These are phyloP conservation scores for Hypoxylon fuscum DNA, from an alignment of 495 filamentous ascomycete species.

Conservation along the genomic window DNA sequence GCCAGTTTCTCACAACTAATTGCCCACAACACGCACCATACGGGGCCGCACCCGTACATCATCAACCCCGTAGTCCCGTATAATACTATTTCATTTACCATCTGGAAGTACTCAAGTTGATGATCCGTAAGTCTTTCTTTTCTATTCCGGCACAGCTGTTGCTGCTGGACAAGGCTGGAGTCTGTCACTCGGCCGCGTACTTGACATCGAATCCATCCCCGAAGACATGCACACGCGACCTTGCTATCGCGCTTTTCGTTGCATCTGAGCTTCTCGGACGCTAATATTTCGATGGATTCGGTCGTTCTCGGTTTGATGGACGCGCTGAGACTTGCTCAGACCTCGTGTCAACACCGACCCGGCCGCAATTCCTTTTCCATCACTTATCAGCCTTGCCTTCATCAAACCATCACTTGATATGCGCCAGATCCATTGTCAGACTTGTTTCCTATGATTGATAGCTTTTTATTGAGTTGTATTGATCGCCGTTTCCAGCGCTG, in stretches of 20 bases:
- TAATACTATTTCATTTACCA: constrained; percentile 26
- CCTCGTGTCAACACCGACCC: constrained; percentile 34
- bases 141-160: constrained; percentile 25
- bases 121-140: constrained; percentile 45
- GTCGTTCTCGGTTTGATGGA: constrained; percentile 40
- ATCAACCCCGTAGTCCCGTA: constrained; percentile 31
- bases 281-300: constrained; percentile 46
- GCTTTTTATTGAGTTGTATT: constrained; percentile 41
- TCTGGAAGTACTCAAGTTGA: constrained; percentile 38
- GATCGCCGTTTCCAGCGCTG: constrained; percentile 51
- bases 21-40: constrained; percentile 46
- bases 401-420: constrained; percentile 55
- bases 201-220: constrained; percentile 55
- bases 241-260: constrained; percentile 40
- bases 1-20: constrained; percentile 45
- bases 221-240: constrained; percentile 52
- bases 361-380: constrained; percentile 52
- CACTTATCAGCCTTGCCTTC: constrained; percentile 54
- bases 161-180: constrained; percentile 44
- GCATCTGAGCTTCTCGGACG: constrained; percentile 43
- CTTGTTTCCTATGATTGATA: constrained; percentile 43
- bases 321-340: constrained; percentile 34
- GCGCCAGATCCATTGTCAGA: constrained; percentile 52
- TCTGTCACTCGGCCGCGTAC: constrained; percentile 39
- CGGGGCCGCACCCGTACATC: constrained; percentile 41